These are phyloP conservation scores for Solanum sparsipilum DNA, from an alignment of 257 asterid species.

Conservation along the genomic window DNA sequence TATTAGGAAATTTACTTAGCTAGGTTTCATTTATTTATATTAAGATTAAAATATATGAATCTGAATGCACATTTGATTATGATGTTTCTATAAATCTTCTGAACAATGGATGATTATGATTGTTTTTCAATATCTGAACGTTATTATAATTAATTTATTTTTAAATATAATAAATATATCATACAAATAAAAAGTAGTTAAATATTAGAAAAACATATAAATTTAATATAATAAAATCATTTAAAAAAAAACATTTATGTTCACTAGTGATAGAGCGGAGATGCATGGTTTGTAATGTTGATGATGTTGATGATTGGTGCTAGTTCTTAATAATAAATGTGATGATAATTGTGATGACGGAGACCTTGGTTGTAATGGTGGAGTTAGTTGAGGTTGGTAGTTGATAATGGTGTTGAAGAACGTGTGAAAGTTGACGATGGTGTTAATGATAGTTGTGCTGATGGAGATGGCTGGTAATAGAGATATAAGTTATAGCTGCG, in stretches of 20 bases:
- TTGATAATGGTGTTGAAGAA: not conserved
- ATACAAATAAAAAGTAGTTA: not conserved
- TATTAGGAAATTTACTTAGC: not conserved
- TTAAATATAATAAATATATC: not conserved
- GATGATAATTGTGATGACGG: not conserved
- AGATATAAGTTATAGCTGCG: not conserved
- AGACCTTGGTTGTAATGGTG: not conserved
- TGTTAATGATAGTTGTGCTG: not conserved
- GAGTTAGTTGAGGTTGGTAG: not conserved
- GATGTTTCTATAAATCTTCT: not conserved
- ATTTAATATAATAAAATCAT: not conserved
- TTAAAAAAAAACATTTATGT: not conserved
- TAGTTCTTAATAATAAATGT: not conserved
- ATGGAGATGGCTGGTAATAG: rapidly evolving
- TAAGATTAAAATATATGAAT: not conserved
- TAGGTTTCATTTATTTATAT: not conserved
- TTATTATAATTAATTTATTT: not conserved
- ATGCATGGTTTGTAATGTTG: not conserved
- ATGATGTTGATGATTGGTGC: not conserved
- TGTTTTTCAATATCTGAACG: not conserved
- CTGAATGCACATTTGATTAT: not conserved
- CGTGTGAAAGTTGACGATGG: not conserved
- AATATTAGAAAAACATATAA: not conserved
- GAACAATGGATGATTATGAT: not conserved
- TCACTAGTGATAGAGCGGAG: not conserved